These are phyloP conservation scores for Rhododendron henanense DNA, from an alignment of 148 eudicot genomes.

Conservation along the genomic window DNA sequence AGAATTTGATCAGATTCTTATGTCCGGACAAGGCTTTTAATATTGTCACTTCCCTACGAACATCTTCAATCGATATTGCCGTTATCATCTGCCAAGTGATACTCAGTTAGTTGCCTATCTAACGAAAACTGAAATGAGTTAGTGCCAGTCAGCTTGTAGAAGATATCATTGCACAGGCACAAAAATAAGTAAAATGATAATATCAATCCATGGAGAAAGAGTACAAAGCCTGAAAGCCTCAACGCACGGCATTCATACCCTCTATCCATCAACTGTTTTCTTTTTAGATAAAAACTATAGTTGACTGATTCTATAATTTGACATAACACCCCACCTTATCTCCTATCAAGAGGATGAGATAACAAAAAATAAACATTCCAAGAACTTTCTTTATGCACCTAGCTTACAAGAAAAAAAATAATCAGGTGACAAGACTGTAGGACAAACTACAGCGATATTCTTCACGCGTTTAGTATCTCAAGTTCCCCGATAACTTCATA, in stretches of 20 bases:
- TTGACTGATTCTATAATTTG: not conserved
- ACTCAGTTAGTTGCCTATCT: constrained; percentile 6
- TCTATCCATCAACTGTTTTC: not conserved
- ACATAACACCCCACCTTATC: not conserved
- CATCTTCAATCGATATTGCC: constrained; percentile 96
- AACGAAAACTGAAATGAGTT: not conserved
- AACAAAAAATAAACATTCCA: not conserved
- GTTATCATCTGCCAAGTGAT: constrained; percentile 73
- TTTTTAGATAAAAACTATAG: not conserved
- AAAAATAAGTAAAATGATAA: not conserved
- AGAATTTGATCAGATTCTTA: constrained; percentile 66
- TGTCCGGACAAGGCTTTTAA: constrained; percentile 89
- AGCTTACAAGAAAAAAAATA: not conserved
- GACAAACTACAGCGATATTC: not conserved
- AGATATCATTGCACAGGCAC: not conserved
- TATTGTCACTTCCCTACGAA: constrained; percentile 94
- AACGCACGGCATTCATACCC: not conserved
- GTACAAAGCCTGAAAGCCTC: no score
- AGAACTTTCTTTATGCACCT: not conserved
- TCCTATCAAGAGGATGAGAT: not conserved
- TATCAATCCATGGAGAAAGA: not conserved
- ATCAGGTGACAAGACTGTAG: not conserved
- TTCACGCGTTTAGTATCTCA: not conserved
- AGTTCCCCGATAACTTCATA: not conserved
- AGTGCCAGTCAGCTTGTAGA: not conserved